Conservation (phyloP, 257 asterid genomes). For the Salvia miltiorrhiza region DNA sequence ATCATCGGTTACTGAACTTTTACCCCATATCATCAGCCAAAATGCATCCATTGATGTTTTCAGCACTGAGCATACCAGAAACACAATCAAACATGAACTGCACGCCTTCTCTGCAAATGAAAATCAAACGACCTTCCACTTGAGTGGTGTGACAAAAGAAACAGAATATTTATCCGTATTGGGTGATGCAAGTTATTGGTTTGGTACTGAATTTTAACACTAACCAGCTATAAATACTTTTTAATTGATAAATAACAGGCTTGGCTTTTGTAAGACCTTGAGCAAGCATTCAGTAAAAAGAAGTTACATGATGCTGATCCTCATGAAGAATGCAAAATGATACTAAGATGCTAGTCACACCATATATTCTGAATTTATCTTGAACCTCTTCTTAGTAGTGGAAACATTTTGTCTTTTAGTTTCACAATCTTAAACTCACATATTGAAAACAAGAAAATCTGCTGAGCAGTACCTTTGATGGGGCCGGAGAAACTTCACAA, state of each 20-base stretch:
- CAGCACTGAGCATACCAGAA: conserved; percentile 65
- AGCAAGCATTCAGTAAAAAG: conserved; percentile 8
- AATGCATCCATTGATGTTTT: conserved; percentile 91
- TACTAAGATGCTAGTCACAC: conserved; percentile 14
- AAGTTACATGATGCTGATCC: conserved; percentile 2
- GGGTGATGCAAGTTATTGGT: neutral
- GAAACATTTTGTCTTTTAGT: neutral
- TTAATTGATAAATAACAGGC: conserved; percentile 9
- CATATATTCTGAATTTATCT: conserved; percentile 5
- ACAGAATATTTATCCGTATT: neutral
- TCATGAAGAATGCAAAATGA: conserved; percentile 4
- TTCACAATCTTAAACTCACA: conserved; percentile 12
- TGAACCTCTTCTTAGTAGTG: neutral
- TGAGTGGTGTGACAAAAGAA: neutral
- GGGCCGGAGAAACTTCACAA: conserved; percentile 90
- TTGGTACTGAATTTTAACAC: neutral
- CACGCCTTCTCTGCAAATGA: conserved; percentile 91
- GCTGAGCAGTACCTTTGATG: conserved; percentile 71
- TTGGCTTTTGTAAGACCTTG: neutral
- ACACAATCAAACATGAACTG: conserved; percentile 98
- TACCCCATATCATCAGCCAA: conserved; percentile 99
- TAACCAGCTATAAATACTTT: conserved; percentile 5
- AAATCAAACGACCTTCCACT: conserved; percentile 31
- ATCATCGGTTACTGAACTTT: conserved; percentile 24
- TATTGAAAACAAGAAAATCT: conserved; percentile 5